Evolutionary conservation across 2,329 filamentous ascomycete genomes (phyloP).

Genomic region (Penicillium decumbens): DNA sequence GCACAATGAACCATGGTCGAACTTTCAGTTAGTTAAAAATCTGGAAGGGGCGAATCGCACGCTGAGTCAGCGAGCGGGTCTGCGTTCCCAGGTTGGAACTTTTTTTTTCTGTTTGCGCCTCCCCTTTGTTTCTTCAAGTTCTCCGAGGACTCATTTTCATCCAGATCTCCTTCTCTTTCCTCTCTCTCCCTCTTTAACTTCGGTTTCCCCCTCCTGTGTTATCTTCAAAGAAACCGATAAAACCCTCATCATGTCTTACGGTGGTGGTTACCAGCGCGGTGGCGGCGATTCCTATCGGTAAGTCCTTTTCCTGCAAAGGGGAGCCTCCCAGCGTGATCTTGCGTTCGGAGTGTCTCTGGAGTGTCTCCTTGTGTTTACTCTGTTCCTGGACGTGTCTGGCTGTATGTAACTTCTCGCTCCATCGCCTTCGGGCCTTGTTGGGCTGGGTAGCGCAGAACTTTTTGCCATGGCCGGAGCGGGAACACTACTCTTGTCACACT

Average conservation of each 20-base stretch:
- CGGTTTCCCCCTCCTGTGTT: background rate
- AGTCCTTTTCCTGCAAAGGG: constrained; percentile 9
- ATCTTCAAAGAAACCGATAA: constrained; percentile 10
- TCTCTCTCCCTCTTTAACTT: background rate
- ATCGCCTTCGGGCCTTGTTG: background rate
- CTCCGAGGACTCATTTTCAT: constrained; percentile 18
- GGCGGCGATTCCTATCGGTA: constrained; percentile 54
- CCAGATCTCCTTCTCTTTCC: constrained; percentile 6
- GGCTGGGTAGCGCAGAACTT: background rate
- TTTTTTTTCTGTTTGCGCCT: constrained; percentile 24
- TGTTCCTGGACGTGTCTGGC: background rate
- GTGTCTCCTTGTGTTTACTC: constrained; percentile 1
- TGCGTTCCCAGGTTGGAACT: constrained; percentile 7
- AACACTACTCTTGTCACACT: background rate
- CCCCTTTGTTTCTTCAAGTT: constrained; percentile 22
- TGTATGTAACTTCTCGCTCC: background rate
- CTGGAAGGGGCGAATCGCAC: background rate
- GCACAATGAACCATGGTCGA: background rate
- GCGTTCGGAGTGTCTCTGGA: background rate
- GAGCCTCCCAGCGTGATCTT: background rate
- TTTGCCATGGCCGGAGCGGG: background rate
- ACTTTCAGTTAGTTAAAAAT: background rate
- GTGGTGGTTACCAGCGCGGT: constrained; percentile 48
- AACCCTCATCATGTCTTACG: constrained; percentile 63
- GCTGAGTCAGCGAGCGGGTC: background rate